phyloP scores from a whole-genome alignment of 768 basidiomycete species.

The Mycena metata region DNA sequence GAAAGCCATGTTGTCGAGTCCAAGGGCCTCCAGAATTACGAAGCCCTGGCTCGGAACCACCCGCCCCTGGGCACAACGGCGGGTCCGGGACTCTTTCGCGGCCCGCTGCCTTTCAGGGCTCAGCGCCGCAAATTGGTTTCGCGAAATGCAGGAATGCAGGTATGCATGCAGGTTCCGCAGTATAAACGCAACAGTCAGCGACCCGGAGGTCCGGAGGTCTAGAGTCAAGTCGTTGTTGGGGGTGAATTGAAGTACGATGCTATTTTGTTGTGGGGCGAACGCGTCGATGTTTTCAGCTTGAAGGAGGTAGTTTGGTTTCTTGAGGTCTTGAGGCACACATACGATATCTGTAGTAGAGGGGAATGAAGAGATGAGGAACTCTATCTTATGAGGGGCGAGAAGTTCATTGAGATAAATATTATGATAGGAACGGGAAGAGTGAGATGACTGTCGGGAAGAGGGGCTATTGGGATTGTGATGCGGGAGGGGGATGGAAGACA shows the following conservation, averaged over 20 bases:
- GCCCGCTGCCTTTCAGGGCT: neutral
- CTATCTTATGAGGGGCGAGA: constrained; percentile 13
- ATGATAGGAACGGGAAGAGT: constrained; percentile 4
- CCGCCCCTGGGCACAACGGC: neutral
- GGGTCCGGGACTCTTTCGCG: neutral
- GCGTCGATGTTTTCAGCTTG: too few species aligned
- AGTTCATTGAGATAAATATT: constrained; percentile 15
- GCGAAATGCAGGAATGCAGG: constrained; percentile 21
- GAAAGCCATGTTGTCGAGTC: constrained; percentile 22
- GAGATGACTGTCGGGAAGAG: constrained; percentile 9
- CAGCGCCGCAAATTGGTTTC: neutral
- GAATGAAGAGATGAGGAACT: constrained; percentile 25
- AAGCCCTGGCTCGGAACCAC: constrained; percentile 1
- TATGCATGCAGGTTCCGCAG: constrained; percentile 20
- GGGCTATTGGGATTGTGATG: constrained; percentile 2
- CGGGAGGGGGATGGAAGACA: constrained; percentile 24
- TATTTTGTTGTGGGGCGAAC: constrained; percentile 15
- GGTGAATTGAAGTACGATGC: constrained; percentile 27
- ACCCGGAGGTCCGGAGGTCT: constrained; percentile 5
- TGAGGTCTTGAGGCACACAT: constrained; percentile 36
- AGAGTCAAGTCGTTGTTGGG: constrained; percentile 9
- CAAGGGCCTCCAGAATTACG: constrained; percentile 23
- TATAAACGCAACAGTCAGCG: constrained; percentile 23
- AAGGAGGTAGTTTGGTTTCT: neutral
- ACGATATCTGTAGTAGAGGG: constrained; percentile 26